Base-by-base conservation (phyloP, 805 yeast genomes). In the Saccharomycodes ludwigii region DNA sequence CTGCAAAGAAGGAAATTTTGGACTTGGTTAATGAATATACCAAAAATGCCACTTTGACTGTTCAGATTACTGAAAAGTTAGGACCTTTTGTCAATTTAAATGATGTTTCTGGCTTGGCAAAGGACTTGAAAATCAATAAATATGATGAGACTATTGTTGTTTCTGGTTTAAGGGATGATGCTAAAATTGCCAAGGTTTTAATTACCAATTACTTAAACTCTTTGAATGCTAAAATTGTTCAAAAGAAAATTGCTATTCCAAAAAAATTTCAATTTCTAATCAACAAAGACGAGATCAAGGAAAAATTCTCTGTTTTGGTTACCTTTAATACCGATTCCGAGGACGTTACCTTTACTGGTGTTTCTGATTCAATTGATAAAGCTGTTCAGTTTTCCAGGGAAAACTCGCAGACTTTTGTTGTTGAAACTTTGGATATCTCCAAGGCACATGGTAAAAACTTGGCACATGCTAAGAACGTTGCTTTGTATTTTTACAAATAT, bases 401-500 rank as follows among this genome's bases (percentile, higher is more conserved):
- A 30, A 62, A 72, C 25, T 70, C 91, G 21, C 61, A 73, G 29
- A 65, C 70, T 34, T 73, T 66, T 49, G 61, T 66, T 35, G 71
- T 76, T 24, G 84, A 76, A 41, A 58, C 73, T 21, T 65, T 91
- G 48, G 94, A 85, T 46, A 76, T 91, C 54, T 74, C 93, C 8
- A 77, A 71, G 55, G 94, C 97, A 19, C 96, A 91, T 53, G 81
- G 84, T 47, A 82, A 80, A 41, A 72, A 82, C 48, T 49, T 71
- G 32, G 52, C 61, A 12, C 97, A 91, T 47, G 95, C 94, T 7
- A 71, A 72, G 39, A 68, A 74, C 24, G 63, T 91, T 35, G 77
- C 84, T 26, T 65, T 77, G 9, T 81, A 65, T 52, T 76, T 91
- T 42, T 52, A 58, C 33, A 62, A 68, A 38, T 60, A 71, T 36